Percentiles rank a stretch among this genome's conserved stretches.
Conservation (phyloP, 108 stramenopile species). For the Fragilaria radians region DNA sequence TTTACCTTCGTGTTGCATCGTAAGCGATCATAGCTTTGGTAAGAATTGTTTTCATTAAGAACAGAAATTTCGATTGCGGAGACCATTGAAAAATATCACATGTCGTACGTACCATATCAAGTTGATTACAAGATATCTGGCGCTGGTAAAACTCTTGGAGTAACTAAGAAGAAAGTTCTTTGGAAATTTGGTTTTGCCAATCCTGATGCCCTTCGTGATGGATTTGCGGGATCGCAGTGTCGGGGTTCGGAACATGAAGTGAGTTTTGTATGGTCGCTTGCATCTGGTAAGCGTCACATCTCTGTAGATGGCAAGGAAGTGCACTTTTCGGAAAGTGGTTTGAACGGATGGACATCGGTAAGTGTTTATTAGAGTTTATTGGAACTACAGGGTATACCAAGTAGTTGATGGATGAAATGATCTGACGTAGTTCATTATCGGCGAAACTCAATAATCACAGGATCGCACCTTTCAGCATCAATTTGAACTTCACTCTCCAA, state of each 20-base stretch:
- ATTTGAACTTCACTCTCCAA: constrained; percentile 28
- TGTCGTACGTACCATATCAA: constrained; percentile 34
- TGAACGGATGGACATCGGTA: constrained; percentile 41
- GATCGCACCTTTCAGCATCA: constrained; percentile 42
- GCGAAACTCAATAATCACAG: too few species aligned
- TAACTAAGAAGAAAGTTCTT: constrained; percentile 70
- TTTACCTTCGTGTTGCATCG: too few species aligned
- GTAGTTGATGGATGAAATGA: too few species aligned
- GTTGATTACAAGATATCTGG: constrained; percentile 40
- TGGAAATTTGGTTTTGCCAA: constrained; percentile 86
- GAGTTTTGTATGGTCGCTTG: constrained; percentile 66
- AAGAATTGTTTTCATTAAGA: too few species aligned
- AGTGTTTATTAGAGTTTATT: background rate
- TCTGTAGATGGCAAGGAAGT: constrained; percentile 65
- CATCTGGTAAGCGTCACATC: constrained; percentile 69
- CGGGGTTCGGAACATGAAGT: constrained; percentile 86
- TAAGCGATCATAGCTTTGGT: too few species aligned
- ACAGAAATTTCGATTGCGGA: too few species aligned
- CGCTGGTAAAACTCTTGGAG: constrained; percentile 63
- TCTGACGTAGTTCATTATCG: too few species aligned
- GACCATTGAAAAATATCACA: background rate
- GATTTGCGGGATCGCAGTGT: constrained; percentile 56
- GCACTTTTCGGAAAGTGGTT: constrained; percentile 50
- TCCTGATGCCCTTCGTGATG: constrained; percentile 31
- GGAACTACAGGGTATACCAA: too few species aligned